Percentiles rank a stretch among this genome's conserved stretches.
Conservation (phyloP, 306 rosid genomes). For the Rubus idaeus region DNA sequence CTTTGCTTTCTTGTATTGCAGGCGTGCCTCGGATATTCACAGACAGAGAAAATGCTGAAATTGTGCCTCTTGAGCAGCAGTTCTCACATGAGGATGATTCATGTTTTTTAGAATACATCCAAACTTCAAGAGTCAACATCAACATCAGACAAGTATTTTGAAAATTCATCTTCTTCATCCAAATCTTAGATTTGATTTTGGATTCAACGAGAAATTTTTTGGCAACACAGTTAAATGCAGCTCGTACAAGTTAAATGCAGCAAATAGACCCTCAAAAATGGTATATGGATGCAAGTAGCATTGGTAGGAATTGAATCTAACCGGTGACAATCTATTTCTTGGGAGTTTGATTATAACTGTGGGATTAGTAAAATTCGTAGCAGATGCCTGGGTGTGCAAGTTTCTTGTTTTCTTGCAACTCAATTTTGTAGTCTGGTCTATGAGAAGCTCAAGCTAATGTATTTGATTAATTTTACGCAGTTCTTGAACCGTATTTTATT, state of each 20-base stretch:
- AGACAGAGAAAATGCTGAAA: conserved; percentile 70
- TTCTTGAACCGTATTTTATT: background rate
- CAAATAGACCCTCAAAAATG: background rate
- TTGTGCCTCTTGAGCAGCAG: conserved; percentile 46
- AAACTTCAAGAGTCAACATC: conserved; percentile 86
- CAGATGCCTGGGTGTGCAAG: background rate
- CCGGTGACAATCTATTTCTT: background rate
- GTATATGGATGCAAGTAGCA: background rate
- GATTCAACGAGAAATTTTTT: background rate
- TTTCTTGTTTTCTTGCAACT: background rate
- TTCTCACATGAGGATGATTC: conserved; percentile 56
- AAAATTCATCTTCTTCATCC: conserved; percentile 9
- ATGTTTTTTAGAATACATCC: conserved; percentile 64
- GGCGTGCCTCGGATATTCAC: conserved; percentile 94
- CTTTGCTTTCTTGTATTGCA: conserved; percentile 34
- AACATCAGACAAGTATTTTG: conserved; percentile 87
- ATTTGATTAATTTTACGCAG: background rate
- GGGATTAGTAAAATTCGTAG: background rate
- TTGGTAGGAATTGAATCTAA: background rate
- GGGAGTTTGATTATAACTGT: background rate
- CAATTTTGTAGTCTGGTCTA: background rate
- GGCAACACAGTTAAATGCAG: background rate
- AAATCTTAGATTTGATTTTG: conserved; percentile 10
- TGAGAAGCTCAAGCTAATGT: conserved; percentile 3
- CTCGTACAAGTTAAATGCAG: background rate